Percentiles rank a stretch among this genome's conserved stretches.
Evolutionary conservation across 306 rosid species (phyloP).

Genomic region (Casuarina equisetifolia): DNA sequence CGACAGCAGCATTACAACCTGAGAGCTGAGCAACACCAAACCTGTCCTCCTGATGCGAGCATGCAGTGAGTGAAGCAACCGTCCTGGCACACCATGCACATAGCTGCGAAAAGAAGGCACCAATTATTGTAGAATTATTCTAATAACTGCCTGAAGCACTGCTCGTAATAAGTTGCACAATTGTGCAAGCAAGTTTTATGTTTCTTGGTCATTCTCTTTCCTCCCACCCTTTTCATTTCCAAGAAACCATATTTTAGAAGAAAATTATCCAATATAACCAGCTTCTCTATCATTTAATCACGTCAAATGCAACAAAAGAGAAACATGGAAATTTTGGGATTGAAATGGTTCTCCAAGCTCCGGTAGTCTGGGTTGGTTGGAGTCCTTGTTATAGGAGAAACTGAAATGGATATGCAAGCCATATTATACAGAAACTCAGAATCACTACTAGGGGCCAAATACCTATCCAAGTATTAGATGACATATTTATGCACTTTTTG

Average conservation of each 20-base stretch:
- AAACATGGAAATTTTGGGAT: neutral
- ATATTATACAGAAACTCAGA: too few species aligned
- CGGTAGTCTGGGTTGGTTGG: too few species aligned
- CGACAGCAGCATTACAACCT: constrained; percentile 76
- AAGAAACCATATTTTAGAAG: neutral
- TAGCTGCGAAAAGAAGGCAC: constrained; percentile 43
- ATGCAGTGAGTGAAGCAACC: constrained; percentile 69
- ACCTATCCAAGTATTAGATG: neutral
- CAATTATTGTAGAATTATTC: neutral
- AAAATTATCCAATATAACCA: neutral
- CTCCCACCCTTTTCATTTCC: neutral
- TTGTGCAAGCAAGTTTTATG: neutral
- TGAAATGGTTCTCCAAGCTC: too few species aligned
- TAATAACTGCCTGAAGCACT: neutral
- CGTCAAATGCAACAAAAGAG: neutral
- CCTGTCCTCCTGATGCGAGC: constrained; percentile 72
- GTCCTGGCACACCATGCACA: constrained; percentile 83
- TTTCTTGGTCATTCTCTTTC: neutral
- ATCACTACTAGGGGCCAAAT: too few species aligned
- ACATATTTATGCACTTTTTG: neutral
- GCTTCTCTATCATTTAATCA: neutral
- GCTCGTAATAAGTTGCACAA: neutral
- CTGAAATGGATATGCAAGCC: too few species aligned
- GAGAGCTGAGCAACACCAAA: constrained; percentile 89
- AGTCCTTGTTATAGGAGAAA: too few species aligned